Conservation (phyloP, 345 rosid genomes). For the Murraya koenigii region DNA sequence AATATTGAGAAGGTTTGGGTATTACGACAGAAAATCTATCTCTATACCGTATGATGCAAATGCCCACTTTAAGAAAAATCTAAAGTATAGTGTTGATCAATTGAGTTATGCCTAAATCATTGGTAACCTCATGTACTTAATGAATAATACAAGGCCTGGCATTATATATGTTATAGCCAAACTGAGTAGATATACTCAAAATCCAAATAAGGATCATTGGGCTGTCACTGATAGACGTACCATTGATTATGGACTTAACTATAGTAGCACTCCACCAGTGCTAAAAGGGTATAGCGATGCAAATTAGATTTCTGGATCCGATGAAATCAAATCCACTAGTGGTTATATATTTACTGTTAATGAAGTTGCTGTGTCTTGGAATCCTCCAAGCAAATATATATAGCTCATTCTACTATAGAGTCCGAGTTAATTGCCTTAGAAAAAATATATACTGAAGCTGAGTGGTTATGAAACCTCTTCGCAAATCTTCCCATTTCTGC, state of each 20-base stretch:
- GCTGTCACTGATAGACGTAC: background rate
- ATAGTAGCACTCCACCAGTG: accelerated
- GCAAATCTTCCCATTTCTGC: background rate
- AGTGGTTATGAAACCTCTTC: background rate
- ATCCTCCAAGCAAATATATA: background rate
- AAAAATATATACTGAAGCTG: background rate
- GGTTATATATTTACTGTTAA: background rate
- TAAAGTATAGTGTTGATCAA: too few species aligned
- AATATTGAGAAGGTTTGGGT: background rate
- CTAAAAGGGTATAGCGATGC: background rate
- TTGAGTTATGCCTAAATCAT: background rate
- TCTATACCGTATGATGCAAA: too few species aligned
- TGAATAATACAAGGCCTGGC: background rate
- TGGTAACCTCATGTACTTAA: background rate
- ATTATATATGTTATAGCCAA: background rate
- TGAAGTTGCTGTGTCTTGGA: accelerated
- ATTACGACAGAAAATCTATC: background rate
- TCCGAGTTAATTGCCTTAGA: background rate
- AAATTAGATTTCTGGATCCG: background rate
- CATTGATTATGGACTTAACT: background rate
- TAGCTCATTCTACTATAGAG: background rate
- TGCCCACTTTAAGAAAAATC: background rate
- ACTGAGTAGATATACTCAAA: background rate
- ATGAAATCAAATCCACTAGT: background rate
- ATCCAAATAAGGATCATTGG: background rate